Evolutionary conservation across 768 basidiomycete species (phyloP).

Genomic region (Lactarius hatsudake): DNA sequence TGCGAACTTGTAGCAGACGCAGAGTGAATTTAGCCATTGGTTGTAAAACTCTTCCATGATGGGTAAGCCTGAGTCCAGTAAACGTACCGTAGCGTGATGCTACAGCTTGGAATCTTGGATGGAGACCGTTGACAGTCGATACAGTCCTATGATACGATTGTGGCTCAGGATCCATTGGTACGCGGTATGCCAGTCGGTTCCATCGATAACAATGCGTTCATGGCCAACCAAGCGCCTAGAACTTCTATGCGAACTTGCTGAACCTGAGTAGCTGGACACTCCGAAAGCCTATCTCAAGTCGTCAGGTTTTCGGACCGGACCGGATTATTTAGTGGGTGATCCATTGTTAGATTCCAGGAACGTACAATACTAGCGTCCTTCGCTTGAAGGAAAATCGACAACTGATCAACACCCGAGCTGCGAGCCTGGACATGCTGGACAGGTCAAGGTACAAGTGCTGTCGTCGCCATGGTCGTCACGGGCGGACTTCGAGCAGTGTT

Average conservation of each 20-base stretch:
- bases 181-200: not conserved
- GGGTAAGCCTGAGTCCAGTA: too few species aligned
- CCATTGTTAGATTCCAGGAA: not conserved
- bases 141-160: not conserved
- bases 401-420: not conserved
- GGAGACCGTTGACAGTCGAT: not conserved
- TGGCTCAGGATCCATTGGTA: not conserved
- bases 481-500: too few species aligned
- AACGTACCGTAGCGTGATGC: not conserved
- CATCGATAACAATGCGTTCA: not conserved
- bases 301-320: not conserved
- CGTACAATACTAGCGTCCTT: not conserved
- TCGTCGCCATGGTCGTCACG: too few species aligned
- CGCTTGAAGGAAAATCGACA: not conserved
- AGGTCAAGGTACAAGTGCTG: too few species aligned
- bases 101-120: not conserved
- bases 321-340: not conserved
- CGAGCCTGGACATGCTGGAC: not conserved
- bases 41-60: too few species aligned
- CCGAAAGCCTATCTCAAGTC: not conserved
- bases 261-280: too few species aligned
- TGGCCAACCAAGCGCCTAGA: not conserved
- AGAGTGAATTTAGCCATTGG: slow-evolving; percentile 1
- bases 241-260: not conserved
- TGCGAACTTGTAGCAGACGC: not conserved